Base-by-base conservation (phyloP, 208 protist genomes). In the Crithidia bombi region DNA sequence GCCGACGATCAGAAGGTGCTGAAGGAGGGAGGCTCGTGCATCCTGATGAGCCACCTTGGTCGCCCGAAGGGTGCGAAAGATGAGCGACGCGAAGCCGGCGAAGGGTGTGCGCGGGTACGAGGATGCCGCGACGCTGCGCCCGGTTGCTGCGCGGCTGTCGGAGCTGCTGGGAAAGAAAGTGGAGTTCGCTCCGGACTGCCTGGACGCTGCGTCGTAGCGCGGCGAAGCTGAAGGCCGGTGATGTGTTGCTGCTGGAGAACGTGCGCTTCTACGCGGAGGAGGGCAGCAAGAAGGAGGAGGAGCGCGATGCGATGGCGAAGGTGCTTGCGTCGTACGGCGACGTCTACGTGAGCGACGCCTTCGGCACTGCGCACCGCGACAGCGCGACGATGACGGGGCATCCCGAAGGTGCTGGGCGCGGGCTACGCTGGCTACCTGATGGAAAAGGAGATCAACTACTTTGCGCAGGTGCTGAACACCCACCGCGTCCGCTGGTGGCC, bases 331-430 rank as follows among this genome's bases (percentile, higher is more conserved):
- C 77, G 2, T 92, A 91, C 70, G 98, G 93, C 78, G 98, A 99
- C 81, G 61, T 99, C n/a, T 99, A 98, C 89, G 87, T 99, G 32
- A 98, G 97, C 74, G 98, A 99, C 80, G 98, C 98, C 36, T 99
- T 99, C 83, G 99, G 98, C 71, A 99, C 98, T 25, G 98, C 98
- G 9, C 99, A 99, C 85, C 94, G 99, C 62, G 97, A 98, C 32
- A 99, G 99, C 79, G 92, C 90, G 46, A 93, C 90, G 44, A 96
- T 95, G 72, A 95, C 89, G 6, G n/a, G 91, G 91, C 30, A 91
- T 97, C 50, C 90, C 92, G 14, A 88, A 91, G 77, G 57, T 93
- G 4, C 66, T 95, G 35, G 90, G 90, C 28, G 61, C 91, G 28
- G 86, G 97, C 46, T 98, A 91, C 33, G 94, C 98, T 23, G 99